phyloP scores from a whole-genome alignment of 495 filamentous ascomycete genomes.

The Talaromyces borbonicus region DNA sequence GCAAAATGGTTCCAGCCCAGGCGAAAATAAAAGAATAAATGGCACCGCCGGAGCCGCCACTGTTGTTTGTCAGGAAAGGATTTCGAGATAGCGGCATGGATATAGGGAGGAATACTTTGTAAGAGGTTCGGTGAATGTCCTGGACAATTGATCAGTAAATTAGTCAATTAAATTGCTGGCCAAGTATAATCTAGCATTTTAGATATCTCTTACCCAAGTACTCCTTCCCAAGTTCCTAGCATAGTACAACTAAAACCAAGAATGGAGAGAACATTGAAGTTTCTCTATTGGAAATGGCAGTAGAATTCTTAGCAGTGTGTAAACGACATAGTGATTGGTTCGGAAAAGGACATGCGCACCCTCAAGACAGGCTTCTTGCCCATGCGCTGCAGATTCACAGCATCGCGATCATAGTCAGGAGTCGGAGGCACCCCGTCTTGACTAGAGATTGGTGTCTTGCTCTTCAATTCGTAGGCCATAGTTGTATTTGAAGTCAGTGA shows the following conservation, averaged over 20 bases:
- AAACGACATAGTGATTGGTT: not conserved
- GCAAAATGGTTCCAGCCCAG: constrained; percentile 36
- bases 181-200: constrained; percentile 3
- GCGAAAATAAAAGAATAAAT: constrained; percentile 41
- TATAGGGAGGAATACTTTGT: constrained; percentile 12
- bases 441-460: constrained; percentile 9
- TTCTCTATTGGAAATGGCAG: constrained; percentile 10
- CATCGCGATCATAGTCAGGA: constrained; percentile 19
- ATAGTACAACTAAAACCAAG: constrained; percentile 29
- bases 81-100: not conserved
- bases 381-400: constrained; percentile 23
- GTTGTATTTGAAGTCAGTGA: constrained; percentile 1
- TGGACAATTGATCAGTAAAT: constrained; percentile 4
- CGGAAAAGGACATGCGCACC: constrained; percentile 12
- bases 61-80: constrained; percentile 9
- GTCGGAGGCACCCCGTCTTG: not conserved
- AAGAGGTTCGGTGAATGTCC: constrained; percentile 15
- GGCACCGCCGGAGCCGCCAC: constrained; percentile 39
- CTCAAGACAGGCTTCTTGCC: constrained; percentile 34
- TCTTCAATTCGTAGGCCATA: constrained; percentile 15
- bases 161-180: constrained; percentile 1
- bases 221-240: constrained; percentile 28
- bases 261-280: constrained; percentile 27
- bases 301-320: constrained; percentile 3
- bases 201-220: constrained; percentile 17